Evolutionary conservation across 2,329 filamentous ascomycete species (phyloP).

Genomic region (Colletotrichum nymphaeae): DNA sequence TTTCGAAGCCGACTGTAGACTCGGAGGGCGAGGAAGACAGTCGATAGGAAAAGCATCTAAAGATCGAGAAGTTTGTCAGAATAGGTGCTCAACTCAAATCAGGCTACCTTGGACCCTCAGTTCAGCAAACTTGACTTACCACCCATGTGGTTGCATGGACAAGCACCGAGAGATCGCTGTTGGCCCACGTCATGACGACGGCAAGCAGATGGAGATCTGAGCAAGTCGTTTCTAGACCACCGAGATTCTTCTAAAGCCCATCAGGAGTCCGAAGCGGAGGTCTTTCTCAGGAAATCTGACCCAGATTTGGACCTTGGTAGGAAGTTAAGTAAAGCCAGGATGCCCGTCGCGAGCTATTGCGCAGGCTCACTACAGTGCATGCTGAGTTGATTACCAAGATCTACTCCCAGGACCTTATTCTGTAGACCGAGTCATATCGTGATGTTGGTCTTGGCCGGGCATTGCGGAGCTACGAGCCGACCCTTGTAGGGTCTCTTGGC

Average conservation of each 20-base stretch:
- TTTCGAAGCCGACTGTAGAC: slow-evolving; percentile 38
- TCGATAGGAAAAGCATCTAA: neutral
- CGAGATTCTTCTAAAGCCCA: neutral
- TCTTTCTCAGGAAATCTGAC: neutral
- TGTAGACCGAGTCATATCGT: no score
- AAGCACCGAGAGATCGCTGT: neutral
- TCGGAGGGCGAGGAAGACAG: slow-evolving; percentile 34
- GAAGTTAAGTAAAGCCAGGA: neutral
- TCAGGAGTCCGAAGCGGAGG: neutral
- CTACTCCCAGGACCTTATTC: no score
- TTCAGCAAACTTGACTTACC: neutral
- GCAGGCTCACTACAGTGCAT: no score
- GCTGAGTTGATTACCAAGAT: no score
- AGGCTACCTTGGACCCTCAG: no score
- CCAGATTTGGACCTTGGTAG: neutral
- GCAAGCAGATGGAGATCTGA: neutral
- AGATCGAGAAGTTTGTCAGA: neutral
- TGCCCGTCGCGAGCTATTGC: no score
- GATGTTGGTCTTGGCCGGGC: no score
- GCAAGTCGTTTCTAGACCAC: neutral
- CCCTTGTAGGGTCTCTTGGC: no score
- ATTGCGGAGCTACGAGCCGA: no score
- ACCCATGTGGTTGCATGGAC: slow-evolving; percentile 3
- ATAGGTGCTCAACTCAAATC: neutral
- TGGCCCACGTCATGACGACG: neutral